These are phyloP conservation scores for Emergomyces orientalis DNA, from an alignment of 2,329 filamentous ascomycete genomes.

Conservation along the genomic window DNA sequence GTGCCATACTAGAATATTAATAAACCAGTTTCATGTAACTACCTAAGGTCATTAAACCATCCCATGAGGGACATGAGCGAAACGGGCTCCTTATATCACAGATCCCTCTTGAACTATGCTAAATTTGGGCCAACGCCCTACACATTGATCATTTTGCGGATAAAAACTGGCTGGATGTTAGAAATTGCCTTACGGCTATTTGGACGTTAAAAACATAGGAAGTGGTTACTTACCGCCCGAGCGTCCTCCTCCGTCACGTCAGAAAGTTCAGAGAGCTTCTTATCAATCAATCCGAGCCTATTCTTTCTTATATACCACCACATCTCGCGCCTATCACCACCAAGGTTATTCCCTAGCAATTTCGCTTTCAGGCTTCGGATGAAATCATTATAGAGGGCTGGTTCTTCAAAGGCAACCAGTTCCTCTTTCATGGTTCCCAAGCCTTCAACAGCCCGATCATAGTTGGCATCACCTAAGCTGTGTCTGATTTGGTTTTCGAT, in stretches of 20 bases:
- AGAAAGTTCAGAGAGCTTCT: constrained; percentile 52
- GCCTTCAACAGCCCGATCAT: constrained; percentile 65
- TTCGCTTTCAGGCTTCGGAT: constrained; percentile 61
- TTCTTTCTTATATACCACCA: constrained; percentile 65
- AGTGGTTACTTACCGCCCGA: constrained; percentile 37
- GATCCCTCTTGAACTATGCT: background rate
- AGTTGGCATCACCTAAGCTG: constrained; percentile 66
- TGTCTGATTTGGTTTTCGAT: constrained; percentile 59
- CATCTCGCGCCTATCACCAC: constrained; percentile 69
- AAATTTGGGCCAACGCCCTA: background rate
- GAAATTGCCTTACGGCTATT: background rate
- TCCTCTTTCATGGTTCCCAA: constrained; percentile 70
- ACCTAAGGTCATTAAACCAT: background rate
- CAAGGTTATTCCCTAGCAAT: constrained; percentile 58
- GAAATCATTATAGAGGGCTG: constrained; percentile 66
- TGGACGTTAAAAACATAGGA: background rate
- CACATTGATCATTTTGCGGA: constrained; percentile 15
- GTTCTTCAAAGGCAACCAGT: constrained; percentile 65
- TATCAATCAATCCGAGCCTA: constrained; percentile 64
- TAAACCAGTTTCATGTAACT: background rate
- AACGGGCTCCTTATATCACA: background rate
- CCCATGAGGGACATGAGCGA: background rate
- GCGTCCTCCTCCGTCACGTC: constrained; percentile 62
- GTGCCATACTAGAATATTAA: background rate
- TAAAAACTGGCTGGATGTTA: constrained; percentile 18